Base-by-base conservation (phyloP, 768 basidiomycete species). In the Serpula lacrymans region DNA sequence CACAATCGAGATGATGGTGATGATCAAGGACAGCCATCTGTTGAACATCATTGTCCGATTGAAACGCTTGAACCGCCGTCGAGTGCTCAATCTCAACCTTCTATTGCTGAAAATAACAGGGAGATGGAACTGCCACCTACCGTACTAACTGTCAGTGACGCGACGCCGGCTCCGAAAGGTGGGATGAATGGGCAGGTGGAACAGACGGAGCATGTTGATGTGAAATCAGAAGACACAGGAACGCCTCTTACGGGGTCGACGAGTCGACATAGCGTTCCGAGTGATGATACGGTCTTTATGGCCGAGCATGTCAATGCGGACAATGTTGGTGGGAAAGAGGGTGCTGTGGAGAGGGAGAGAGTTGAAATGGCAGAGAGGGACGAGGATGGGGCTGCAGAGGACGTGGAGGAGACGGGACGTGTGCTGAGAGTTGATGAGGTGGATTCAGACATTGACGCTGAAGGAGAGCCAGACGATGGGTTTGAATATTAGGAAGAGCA, bases 221-320 rank as follows among this genome's bases (percentile, higher is more conserved):
- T 71, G 30, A 75, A 75, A 53, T 70, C 69, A n/a, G 80, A 81
- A 53, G 78, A 78, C 42, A 47, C 62, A 39, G 74, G 65, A 22
- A 80, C 78, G 22, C 75, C 77, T 1, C 55, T 72, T 32, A 78
- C 72, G 5, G 69, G 59, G 16, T 49, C 63, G 41, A 69, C 74
- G 35, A 75, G 74, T 48, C 66, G 67, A 43, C 75, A 74, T 51
- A 81, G 80, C 47, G 64, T 70, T 42, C 74, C 75, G 22, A 80
- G 74, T 51, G 82, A 82, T 45, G 76, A 75, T 39, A 80, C 75
- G 7, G 64, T 80, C 29, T 67, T 68, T 33, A 68, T 62, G 12
- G 46, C 54, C 10, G 67, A 72, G 26, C 55, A 47, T 6, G 51
- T 52, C 4, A 50, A 53, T 20, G 54, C 50, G 12, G 50, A 55